A percentile compares a stretch with the other conserved stretches of the same genome.
These are phyloP conservation scores for Tricholoma sp. DNA, from an alignment of 768 basidiomycete genomes.

Conservation along the genomic window DNA sequence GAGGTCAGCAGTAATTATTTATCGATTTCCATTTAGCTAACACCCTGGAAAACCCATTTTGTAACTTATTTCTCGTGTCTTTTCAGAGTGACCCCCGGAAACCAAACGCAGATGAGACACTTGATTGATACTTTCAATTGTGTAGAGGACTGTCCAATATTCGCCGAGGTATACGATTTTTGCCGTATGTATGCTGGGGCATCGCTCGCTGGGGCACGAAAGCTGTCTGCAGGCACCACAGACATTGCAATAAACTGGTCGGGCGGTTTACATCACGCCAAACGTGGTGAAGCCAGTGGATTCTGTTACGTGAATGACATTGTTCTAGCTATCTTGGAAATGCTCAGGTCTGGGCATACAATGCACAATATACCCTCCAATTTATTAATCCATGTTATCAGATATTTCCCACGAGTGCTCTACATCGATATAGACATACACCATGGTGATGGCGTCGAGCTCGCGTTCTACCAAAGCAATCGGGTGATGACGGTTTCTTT, in stretches of 20 bases:
- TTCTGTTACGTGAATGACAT: conserved; percentile 99
- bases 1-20: conserved; percentile 41
- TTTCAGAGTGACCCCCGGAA: conserved; percentile 71
- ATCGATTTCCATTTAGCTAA: background rate
- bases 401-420: conserved; percentile 88
- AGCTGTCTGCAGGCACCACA: conserved; percentile 76
- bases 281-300: conserved; percentile 95
- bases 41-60: background rate
- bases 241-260: conserved; percentile 99
- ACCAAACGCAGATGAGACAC: conserved; percentile 66
- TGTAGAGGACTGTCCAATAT: conserved; percentile 96
- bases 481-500: conserved; percentile 99
- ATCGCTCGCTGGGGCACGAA: conserved; percentile 86
- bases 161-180: conserved; percentile 91
- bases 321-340: conserved; percentile 88
- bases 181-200: conserved; percentile 92
- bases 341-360: conserved; percentile 56
- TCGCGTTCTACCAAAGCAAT: conserved; percentile 96
- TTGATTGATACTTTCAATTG: conserved; percentile 88
- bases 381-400: conserved; percentile 25
- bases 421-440: conserved; percentile 99
- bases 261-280: conserved; percentile 96
- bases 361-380: background rate
- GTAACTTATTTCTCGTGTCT: background rate
- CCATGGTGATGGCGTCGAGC: conserved; percentile 97